Evolutionary conservation across 306 rosid species (phyloP), one percentile per base, ranked within the genome.

Genomic region (Quercus robur): DNA sequence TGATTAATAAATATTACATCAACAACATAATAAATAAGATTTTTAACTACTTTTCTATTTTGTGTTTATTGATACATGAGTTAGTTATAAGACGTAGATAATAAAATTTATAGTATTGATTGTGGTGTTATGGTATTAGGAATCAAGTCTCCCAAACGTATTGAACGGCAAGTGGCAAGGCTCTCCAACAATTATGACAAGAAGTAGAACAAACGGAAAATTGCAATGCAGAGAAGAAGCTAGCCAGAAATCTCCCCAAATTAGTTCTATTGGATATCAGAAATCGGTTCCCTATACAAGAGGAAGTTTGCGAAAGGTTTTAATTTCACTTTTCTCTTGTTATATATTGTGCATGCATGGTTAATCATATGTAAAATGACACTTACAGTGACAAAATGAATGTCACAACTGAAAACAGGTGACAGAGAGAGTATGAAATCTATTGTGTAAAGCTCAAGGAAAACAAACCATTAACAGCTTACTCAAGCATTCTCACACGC

Each of bases 81-180:
- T 41, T 41, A 41, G 46, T 41, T 38, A 41, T 41, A 41, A 41
- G 46, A 41, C 12, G 11, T 41, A 41, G 46, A 41, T 41, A 41
- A 41, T 41, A 41, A 41, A 41, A 41, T 41, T 41, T 41, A 8
- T 41, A 41, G 11, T 8, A 41, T 41, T 2, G 11, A 41, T 41
- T 41, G 46, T 41, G 46, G 46, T 41, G 46, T 41, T 41, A 38
- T 38, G 63, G 54, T 33, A 72, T 69, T 38, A 93, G 99, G 99
- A 93, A 84, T 87, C 99, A 35, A 95, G 88, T 82, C 96, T 95
- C 56, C 98, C 99, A 19, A 85, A 85, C 80, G 58, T 81, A 70
- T 81, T 88, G 80, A 82, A 83, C 14, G 80, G 82, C 25, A 86
- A 86, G 79, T 80, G 91, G 91, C 56, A 81, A 46, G 87, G 84